A percentile compares a stretch with the other conserved stretches of the same genome.
Evolutionary conservation across 768 basidiomycete species (phyloP).

Genomic region (Amanita rubescens): DNA sequence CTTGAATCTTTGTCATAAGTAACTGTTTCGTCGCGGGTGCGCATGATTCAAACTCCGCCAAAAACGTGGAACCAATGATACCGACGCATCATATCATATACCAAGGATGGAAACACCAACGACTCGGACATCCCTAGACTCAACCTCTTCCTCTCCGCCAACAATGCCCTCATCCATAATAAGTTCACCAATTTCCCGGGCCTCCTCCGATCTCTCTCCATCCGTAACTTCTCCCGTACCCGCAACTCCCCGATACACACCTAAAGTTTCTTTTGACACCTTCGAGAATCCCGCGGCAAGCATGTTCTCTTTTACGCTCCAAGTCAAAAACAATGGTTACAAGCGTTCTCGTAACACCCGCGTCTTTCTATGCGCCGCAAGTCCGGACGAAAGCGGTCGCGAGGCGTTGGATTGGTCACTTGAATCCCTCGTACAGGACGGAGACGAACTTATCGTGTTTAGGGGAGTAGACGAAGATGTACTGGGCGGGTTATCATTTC

Average conservation of each 20-base stretch:
- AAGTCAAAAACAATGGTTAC: constrained; percentile 81
- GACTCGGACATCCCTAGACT: neutral
- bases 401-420: constrained; percentile 93
- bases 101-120: no score
- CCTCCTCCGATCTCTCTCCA: no score
- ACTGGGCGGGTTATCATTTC: constrained; percentile 49
- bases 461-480: constrained; percentile 87
- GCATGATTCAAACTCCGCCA: constrained; percentile 13
- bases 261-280: constrained; percentile 82
- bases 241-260: constrained; percentile 40
- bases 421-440: constrained; percentile 75
- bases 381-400: constrained; percentile 79
- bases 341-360: constrained; percentile 67
- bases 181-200: constrained; percentile 12
- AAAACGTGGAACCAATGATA: no score
- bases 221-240: constrained; percentile 9
- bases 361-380: constrained; percentile 85
- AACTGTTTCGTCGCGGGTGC: constrained; percentile 2
- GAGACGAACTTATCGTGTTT: constrained; percentile 90
- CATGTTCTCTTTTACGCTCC: constrained; percentile 86
- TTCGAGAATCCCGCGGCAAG: constrained; percentile 74
- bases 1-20: no score
- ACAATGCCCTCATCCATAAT: neutral
- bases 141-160: no score
- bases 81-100: no score